phyloP scores from a whole-genome alignment of 2,329 filamentous ascomycete genomes.

The Aspergillus nomiae region DNA sequence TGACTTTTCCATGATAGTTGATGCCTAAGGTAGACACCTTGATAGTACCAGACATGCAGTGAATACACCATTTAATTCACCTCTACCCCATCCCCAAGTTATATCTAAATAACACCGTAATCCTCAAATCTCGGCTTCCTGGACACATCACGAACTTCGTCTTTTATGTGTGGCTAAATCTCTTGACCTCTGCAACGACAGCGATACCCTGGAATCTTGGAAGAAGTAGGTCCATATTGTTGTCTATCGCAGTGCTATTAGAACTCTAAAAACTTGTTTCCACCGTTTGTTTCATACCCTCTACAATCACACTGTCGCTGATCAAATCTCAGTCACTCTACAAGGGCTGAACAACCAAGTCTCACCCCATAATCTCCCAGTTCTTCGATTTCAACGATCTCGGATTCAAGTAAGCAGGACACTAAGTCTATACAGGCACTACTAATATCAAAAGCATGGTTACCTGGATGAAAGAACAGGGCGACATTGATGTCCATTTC shows the following conservation, averaged over 20 bases:
- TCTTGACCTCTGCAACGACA: background rate
- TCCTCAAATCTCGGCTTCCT: background rate
- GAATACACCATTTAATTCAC: background rate
- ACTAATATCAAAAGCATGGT: background rate
- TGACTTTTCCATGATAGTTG: background rate
- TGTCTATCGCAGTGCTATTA: background rate
- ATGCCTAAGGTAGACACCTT: background rate
- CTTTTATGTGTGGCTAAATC: too few species aligned
- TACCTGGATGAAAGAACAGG: background rate
- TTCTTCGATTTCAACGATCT: background rate
- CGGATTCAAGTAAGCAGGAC: background rate
- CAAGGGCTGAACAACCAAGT: background rate
- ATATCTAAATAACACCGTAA: background rate
- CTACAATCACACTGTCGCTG: background rate
- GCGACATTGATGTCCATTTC: background rate
- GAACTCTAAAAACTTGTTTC: background rate
- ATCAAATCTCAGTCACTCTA: background rate
- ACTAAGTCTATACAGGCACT: background rate
- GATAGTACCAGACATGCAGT: background rate
- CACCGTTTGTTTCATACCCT: background rate
- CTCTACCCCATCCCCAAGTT: too few species aligned
- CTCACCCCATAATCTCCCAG: background rate
- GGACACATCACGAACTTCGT: background rate
- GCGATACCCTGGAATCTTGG: background rate
- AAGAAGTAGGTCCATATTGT: background rate